Conservation (phyloP, 2,329 filamentous ascomycete genomes). For the Trichoderma sp. region DNA sequence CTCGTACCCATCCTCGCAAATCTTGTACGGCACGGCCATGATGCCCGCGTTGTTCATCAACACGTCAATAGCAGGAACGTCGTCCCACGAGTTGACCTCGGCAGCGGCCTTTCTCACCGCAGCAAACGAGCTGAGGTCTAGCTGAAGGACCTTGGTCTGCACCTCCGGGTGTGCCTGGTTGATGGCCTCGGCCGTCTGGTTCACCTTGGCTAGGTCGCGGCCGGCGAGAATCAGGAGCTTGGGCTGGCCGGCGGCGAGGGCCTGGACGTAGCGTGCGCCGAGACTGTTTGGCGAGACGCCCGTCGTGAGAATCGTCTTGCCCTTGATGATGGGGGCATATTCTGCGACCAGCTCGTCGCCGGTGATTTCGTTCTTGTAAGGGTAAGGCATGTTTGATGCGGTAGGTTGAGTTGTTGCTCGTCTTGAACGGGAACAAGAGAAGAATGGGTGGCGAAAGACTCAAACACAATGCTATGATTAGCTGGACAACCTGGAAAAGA, state of each 20-base stretch:
- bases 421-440: neutral
- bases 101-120: slow-evolving; percentile 37
- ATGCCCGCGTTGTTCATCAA: slow-evolving; percentile 46
- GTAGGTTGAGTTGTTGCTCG: neutral
- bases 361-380: neutral
- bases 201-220: slow-evolving; percentile 40
- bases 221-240: slow-evolving; percentile 44
- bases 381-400: slow-evolving; percentile 13
- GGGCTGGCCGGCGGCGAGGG: slow-evolving; percentile 40
- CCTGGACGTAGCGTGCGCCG: slow-evolving; percentile 36
- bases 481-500: neutral
- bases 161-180: slow-evolving; percentile 32
- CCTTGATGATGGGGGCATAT: slow-evolving; percentile 33
- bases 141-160: slow-evolving; percentile 28
- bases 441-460: neutral
- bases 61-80: slow-evolving; percentile 33
- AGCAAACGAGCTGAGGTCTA: slow-evolving; percentile 39
- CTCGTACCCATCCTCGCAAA: slow-evolving; percentile 40
- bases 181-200: slow-evolving; percentile 38
- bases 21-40: slow-evolving; percentile 35
- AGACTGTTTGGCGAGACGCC: slow-evolving; percentile 41
- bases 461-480: neutral
- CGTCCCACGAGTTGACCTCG: slow-evolving; percentile 29
- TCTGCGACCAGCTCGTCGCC: slow-evolving; percentile 28
- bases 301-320: slow-evolving; percentile 41